Conservation (phyloP, 768 basidiomycete species). For the Mycena kentingensis region DNA sequence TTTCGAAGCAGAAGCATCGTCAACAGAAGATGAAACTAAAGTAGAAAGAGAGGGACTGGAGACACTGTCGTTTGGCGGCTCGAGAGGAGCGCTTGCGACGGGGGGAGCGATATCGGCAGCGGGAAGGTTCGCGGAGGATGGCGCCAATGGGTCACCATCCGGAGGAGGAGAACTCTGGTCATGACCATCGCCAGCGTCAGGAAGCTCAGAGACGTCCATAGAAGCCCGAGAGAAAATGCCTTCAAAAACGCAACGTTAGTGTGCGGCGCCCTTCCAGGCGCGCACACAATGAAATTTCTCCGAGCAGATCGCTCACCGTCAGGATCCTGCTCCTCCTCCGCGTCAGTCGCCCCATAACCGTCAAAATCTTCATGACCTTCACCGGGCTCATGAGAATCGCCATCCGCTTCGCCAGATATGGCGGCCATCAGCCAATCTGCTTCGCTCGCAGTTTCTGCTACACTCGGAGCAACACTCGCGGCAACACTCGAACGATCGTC, state of each 20-base stretch:
- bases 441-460: conserved; percentile 75
- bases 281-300: conserved; percentile 48
- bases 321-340: conserved; percentile 33
- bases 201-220: conserved; percentile 42
- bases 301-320: conserved; percentile 55
- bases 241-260: conserved; percentile 62
- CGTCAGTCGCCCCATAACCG: conserved; percentile 36
- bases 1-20: conserved; percentile 36
- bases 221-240: conserved; percentile 44
- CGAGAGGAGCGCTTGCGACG: conserved; percentile 20
- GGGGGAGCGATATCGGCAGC: conserved; percentile 26
- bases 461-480: conserved; percentile 63
- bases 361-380: conserved; percentile 44
- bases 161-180: conserved; percentile 30
- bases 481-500: conserved; percentile 61
- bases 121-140: conserved; percentile 25
- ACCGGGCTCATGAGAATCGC: conserved; percentile 42
- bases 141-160: conserved; percentile 25
- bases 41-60: conserved; percentile 36
- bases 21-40: conserved; percentile 34
- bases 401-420: conserved; percentile 69
- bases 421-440: conserved; percentile 90
- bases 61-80: conserved; percentile 27
- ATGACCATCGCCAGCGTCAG: conserved; percentile 35
- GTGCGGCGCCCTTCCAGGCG: conserved; percentile 53